phyloP scores from a whole-genome alignment of 73 alveolate species.

The Paraurostyla sp. region DNA sequence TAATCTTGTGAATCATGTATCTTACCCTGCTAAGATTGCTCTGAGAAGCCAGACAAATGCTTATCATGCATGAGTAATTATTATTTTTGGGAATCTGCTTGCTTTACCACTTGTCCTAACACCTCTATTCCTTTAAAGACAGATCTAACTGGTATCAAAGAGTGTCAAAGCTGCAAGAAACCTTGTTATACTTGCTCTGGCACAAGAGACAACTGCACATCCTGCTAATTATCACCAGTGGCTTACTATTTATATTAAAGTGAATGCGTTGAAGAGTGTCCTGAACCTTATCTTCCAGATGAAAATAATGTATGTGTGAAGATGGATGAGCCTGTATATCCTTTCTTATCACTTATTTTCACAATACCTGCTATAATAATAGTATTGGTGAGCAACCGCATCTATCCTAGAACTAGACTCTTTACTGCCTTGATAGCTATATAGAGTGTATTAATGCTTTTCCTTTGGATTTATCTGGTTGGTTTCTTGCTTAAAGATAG shows the following conservation, averaged over 20 bases:
- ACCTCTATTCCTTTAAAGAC: constrained; percentile 39
- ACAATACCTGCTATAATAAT: neutral
- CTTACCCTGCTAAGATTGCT: constrained; percentile 20
- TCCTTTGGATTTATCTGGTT: constrained; percentile 48
- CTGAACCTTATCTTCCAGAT: constrained; percentile 39
- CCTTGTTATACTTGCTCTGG: constrained; percentile 53
- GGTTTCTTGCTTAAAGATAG: constrained; percentile 12
- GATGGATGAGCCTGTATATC: constrained; percentile 23
- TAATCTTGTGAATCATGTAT: constrained; percentile 29
- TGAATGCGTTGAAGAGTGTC: constrained; percentile 40
- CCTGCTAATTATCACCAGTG: constrained; percentile 26
- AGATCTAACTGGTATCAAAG: neutral
- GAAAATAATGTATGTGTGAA: constrained; percentile 43
- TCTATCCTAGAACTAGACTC: constrained; percentile 16
- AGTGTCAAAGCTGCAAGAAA: constrained; percentile 40
- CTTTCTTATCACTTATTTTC: constrained; percentile 27
- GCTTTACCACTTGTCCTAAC: constrained; percentile 23
- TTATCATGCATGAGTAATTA: neutral
- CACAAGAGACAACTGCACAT: constrained; percentile 45
- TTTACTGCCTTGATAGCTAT: constrained; percentile 10
- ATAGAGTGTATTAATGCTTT: neutral
- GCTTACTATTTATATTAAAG: constrained; percentile 16
- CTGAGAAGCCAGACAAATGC: constrained; percentile 4
- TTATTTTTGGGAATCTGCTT: neutral
- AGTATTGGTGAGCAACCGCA: constrained; percentile 3